Base-by-base conservation (phyloP, 1,284 basidiomycete species). In the Microbotryum lychnidis-dioicae region DNA sequence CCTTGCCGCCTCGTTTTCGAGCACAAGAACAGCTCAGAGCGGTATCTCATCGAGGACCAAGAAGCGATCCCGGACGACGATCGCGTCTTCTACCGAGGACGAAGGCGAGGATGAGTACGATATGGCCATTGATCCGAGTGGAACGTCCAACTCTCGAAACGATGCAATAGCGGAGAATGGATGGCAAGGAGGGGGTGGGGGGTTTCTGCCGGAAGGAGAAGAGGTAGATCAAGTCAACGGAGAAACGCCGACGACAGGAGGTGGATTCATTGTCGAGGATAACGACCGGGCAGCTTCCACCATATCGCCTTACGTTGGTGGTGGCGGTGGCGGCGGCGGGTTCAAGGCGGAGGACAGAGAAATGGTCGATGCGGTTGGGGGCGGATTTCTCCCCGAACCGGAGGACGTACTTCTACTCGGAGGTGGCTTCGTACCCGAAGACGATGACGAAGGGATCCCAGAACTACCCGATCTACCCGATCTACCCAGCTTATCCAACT, bases 331-430 rank as follows among this genome's bases (percentile, higher is more conserved):
- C 1, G 51, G 44, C 10, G 56, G 59, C 18, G 53, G 59, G 4
- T 61, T 64, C 47, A 16, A 51, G 21, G 44, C 50, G 12, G 50
- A 50, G 44, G 60, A 58, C 12, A 50, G 37, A 12, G 62, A 25
- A 54, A 57, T 6, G 54, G 47, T 14, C 4, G 25, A 52, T 14
- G 50, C 16, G 20, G 56, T 44, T 23, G 57, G 49, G 25, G 56
- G 57, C 45, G 63, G 59, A 6, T 60, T 60, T 50, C 44, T 61
- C n/a, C 48, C 56, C 4, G 56, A 45, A 7, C 21, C 8, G n/a
- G 29, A 25, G 29, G 47, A 21, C 29, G 47, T 7, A 27, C 37
- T 14, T 42, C 37, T 4, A 16, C 37, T 20, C 23, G 55, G 55
- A 5, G 55, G 47, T 12, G 48, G 48, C 6, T 49, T 53, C 20